These are phyloP conservation scores for Chrysanthemum seticuspe DNA, from an alignment of 129 eudicot genomes.

Conservation along the genomic window DNA sequence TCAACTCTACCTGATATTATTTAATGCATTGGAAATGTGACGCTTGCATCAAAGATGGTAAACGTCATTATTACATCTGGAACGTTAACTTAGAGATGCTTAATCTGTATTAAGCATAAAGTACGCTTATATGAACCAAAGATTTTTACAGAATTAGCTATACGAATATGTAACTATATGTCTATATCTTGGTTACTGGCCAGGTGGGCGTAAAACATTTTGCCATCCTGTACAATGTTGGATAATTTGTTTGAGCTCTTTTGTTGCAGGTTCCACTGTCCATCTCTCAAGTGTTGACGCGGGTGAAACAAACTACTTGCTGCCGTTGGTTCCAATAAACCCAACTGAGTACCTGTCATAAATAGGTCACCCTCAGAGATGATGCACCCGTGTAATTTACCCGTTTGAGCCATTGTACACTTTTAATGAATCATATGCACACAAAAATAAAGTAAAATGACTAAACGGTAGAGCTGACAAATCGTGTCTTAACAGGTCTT, in stretches of 20 bases:
- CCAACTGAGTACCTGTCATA: constrained; percentile 48
- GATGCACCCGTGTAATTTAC: too few species aligned
- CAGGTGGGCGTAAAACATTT: constrained; percentile 41
- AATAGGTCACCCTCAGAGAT: constrained; percentile 78
- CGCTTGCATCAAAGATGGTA: not conserved
- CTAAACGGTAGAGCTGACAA: too few species aligned
- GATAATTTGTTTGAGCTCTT: constrained; percentile 56
- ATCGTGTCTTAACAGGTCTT: too few species aligned
- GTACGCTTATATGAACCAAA: not conserved
- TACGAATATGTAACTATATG: not conserved
- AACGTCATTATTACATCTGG: not conserved
- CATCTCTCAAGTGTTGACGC: constrained; percentile 52
- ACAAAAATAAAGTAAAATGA: too few species aligned
- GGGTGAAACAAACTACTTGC: constrained; percentile 51
- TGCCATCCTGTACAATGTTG: constrained; percentile 75
- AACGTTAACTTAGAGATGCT: too few species aligned
- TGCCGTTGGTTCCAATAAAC: constrained; percentile 27
- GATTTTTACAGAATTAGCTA: not conserved
- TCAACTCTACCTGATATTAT: too few species aligned
- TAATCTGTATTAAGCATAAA: not conserved
- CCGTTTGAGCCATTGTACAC: too few species aligned
- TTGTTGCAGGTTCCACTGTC: constrained; percentile 61
- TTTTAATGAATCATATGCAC: too few species aligned
- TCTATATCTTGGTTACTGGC: constrained; percentile 11
- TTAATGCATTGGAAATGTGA: too few species aligned